Conservation (phyloP, 2,329 filamentous ascomycete species). For the Huntiella abstrusa region DNA sequence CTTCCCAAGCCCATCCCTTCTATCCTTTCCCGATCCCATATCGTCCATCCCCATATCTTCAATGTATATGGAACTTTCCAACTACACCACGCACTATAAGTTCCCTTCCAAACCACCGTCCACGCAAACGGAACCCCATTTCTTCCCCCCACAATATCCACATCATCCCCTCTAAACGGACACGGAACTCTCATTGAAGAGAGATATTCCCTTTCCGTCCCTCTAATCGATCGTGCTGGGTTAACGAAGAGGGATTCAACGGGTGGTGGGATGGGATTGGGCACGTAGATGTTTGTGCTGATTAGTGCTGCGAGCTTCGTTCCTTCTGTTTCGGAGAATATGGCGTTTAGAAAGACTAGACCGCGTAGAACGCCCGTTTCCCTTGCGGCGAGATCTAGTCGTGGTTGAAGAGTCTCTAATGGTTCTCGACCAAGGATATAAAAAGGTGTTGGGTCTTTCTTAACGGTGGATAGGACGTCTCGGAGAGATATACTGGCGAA, state of each 20-base stretch:
- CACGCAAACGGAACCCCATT: slow-evolving; percentile 5
- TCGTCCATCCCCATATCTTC: slow-evolving; percentile 11
- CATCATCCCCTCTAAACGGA: slow-evolving; percentile 7
- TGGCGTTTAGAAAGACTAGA: slow-evolving; percentile 3
- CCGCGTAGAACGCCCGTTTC: slow-evolving; percentile 6
- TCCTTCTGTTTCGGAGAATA: slow-evolving; percentile 3
- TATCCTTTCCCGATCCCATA: slow-evolving; percentile 7
- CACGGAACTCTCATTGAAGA: slow-evolving; percentile 1
- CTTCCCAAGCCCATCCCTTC: slow-evolving; percentile 1
- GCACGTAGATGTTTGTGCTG: background rate
- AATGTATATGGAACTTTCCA: slow-evolving; percentile 7
- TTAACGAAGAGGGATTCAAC: background rate
- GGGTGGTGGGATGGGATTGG: background rate
- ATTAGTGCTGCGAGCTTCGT: background rate
- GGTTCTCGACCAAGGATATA: background rate
- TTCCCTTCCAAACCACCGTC: slow-evolving; percentile 7
- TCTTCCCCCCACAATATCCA: background rate
- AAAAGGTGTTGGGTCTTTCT: background rate
- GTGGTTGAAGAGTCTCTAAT: background rate
- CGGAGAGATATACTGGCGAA: slow-evolving; percentile 5
- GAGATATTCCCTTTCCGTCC: background rate
- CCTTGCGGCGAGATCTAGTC: background rate
- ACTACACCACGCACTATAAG: slow-evolving; percentile 7
- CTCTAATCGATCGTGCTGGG: background rate
- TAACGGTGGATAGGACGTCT: slow-evolving; percentile 1